Percentiles rank a stretch among this genome's conserved stretches.
Evolutionary conservation across 1,284 basidiomycete genomes (phyloP).

Genomic region (Trichosporon sp.): DNA sequence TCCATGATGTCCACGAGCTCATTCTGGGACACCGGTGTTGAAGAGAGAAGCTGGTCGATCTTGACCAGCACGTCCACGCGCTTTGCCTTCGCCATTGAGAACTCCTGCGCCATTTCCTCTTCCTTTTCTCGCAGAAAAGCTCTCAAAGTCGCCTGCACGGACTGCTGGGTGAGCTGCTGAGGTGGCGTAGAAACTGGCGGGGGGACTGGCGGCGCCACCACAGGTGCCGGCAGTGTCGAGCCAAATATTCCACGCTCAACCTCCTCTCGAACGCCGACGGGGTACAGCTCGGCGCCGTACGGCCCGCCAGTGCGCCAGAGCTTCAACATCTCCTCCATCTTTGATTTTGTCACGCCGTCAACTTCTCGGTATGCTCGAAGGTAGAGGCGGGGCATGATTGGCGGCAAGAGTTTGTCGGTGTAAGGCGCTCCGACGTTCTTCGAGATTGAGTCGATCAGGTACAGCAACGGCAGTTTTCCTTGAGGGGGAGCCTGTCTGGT

Average conservation of each 20-base stretch:
- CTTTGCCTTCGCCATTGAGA: conserved; percentile 14
- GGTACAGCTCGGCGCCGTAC: conserved; percentile 66
- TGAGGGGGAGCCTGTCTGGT: conserved; percentile 71
- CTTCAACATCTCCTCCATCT: conserved; percentile 92
- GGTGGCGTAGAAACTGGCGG: background rate
- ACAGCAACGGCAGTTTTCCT: conserved; percentile 89
- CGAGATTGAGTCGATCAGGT: conserved; percentile 91
- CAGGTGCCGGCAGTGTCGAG: conserved; percentile 11
- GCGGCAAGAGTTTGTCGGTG: conserved; percentile 66
- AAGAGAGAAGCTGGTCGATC: conserved; percentile 36
- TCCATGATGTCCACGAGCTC: conserved; percentile 42
- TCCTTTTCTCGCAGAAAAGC: conserved; percentile 30
- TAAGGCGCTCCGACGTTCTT: conserved; percentile 91
- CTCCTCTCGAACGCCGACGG: conserved; percentile 28
- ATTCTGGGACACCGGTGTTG: conserved; percentile 27
- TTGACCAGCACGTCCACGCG: conserved; percentile 39
- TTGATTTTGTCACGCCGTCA: conserved; percentile 72
- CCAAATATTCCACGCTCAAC: conserved; percentile 42
- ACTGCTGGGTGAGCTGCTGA: conserved; percentile 12
- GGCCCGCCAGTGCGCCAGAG: conserved; percentile 85
- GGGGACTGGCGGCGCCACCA: background rate
- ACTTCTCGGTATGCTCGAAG: conserved; percentile 77
- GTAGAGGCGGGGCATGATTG: conserved; percentile 69
- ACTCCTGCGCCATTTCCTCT: conserved; percentile 31
- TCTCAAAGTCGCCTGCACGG: conserved; percentile 28